Conservation (phyloP, 768 basidiomycete species). For the Tephrocybe sp. region DNA sequence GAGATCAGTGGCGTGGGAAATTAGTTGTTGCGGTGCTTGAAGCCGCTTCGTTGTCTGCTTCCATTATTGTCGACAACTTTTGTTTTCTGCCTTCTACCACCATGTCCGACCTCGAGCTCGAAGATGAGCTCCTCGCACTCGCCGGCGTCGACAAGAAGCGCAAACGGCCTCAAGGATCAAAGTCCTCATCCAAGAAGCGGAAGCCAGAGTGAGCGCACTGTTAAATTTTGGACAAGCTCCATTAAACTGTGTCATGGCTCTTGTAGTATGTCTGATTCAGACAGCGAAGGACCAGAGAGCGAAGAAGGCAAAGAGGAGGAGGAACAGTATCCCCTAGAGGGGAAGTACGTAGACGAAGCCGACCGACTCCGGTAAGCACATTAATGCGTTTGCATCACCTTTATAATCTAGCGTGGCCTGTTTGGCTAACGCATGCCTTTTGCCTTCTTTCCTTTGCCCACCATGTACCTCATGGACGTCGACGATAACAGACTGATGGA, state of each 20-base stretch:
- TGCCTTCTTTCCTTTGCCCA: conserved; percentile 16
- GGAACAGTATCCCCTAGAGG: conserved; percentile 88
- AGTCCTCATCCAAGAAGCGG: conserved; percentile 56
- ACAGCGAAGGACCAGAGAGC: conserved; percentile 59
- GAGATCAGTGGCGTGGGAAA: conserved; percentile 11
- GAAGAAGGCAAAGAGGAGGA: conserved; percentile 47
- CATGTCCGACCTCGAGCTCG: conserved; percentile 51
- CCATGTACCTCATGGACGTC: conserved; percentile 12
- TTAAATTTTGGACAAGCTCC: conserved; percentile 10
- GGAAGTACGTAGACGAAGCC: conserved; percentile 82
- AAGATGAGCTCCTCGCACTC: conserved; percentile 79
- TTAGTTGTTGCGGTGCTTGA: too few species aligned
- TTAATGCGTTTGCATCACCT: conserved; percentile 16
- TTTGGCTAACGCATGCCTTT: conserved; percentile 22
- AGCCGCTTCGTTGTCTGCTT: not conserved
- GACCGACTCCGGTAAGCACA: conserved; percentile 76
- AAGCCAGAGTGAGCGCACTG: conserved; percentile 61
- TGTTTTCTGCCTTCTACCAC: conserved; percentile 6
- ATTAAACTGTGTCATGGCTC: conserved; percentile 12
- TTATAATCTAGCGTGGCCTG: conserved; percentile 23
- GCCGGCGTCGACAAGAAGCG: conserved; percentile 72
- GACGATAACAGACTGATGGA: conserved; percentile 58
- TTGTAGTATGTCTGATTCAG: conserved; percentile 42
- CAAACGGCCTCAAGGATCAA: conserved; percentile 48
- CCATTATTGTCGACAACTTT: not conserved